Evolutionary conservation across 495 filamentous ascomycete genomes (phyloP).

Genomic region (Annulohypoxylon nitens): DNA sequence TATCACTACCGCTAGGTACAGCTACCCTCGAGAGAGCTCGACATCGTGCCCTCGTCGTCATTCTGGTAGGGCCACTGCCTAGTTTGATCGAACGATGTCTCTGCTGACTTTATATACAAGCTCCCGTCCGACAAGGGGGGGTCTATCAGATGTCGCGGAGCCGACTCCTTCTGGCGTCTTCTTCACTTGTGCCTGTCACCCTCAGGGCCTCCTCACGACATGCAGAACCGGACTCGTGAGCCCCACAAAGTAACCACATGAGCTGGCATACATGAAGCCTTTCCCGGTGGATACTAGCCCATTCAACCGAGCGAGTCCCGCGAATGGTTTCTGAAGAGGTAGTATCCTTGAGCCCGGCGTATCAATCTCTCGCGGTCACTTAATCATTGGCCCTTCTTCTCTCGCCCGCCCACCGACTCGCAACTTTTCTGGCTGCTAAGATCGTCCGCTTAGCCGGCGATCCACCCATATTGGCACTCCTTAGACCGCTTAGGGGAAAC

Average conservation of each 20-base stretch:
- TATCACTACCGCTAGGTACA: slow-evolving; percentile 34
- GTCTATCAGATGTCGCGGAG: slow-evolving; percentile 47
- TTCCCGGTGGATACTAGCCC: slow-evolving; percentile 50
- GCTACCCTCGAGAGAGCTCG: slow-evolving; percentile 21
- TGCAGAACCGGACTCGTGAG: slow-evolving; percentile 43
- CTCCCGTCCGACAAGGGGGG: slow-evolving; percentile 37
- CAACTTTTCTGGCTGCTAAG: slow-evolving; percentile 45
- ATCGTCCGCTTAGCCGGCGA: slow-evolving; percentile 45
- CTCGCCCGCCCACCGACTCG: slow-evolving; percentile 43
- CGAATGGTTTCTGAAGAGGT: slow-evolving; percentile 48
- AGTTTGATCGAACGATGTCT: slow-evolving; percentile 43
- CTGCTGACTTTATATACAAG: slow-evolving; percentile 41
- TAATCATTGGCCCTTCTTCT: slow-evolving; percentile 37
- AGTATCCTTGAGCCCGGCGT: slow-evolving; percentile 48
- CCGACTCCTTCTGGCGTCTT: slow-evolving; percentile 40
- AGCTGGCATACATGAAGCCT: slow-evolving; percentile 52
- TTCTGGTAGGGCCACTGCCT: slow-evolving; percentile 33
- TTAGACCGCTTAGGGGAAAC: slow-evolving; percentile 31
- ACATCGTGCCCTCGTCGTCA: slow-evolving; percentile 31
- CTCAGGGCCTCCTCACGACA: slow-evolving; percentile 44
- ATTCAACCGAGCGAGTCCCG: slow-evolving; percentile 48
- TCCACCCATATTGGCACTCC: slow-evolving; percentile 38
- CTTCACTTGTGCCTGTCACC: slow-evolving; percentile 40
- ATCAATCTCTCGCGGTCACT: slow-evolving; percentile 42
- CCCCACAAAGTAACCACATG: slow-evolving; percentile 52